Percentiles rank a stretch among this genome's conserved stretches.
phyloP scores from a whole-genome alignment of 352 stramenopile genomes.

The Phytophthora tubulina region DNA sequence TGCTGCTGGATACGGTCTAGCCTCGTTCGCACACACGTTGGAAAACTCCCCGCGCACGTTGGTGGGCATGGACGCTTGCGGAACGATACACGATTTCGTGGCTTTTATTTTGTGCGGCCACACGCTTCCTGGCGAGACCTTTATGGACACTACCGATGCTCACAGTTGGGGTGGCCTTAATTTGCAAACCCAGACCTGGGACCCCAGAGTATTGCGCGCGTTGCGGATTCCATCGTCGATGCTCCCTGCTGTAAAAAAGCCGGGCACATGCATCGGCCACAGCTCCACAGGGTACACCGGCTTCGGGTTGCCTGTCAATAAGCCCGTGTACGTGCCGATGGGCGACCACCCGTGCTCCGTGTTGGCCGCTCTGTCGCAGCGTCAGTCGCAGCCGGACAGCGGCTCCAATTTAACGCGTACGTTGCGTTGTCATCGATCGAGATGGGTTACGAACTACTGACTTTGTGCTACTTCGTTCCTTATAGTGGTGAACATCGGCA shows the following conservation, averaged over 20 bases:
- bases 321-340: slow-evolving; percentile 70
- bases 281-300: slow-evolving; percentile 29
- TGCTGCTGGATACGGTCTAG: slow-evolving; percentile 74
- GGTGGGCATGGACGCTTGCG: slow-evolving; percentile 69
- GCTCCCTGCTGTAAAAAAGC: slow-evolving; percentile 67
- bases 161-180: slow-evolving; percentile 83
- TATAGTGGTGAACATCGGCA: slow-evolving; percentile 85
- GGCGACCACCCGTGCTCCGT: slow-evolving; percentile 86
- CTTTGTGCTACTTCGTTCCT: slow-evolving; percentile 3
- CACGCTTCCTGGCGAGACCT: slow-evolving; percentile 40
- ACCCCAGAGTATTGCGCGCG: slow-evolving; percentile 52
- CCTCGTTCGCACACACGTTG: slow-evolving; percentile 71
- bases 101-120: slow-evolving; percentile 79
- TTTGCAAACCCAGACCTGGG: slow-evolving; percentile 53
- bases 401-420: slow-evolving; percentile 58
- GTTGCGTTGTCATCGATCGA: slow-evolving; percentile 23
- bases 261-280: slow-evolving; percentile 60
- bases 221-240: slow-evolving; percentile 66
- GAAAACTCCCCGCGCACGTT: slow-evolving; percentile 44
- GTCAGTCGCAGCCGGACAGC: slow-evolving; percentile 18
- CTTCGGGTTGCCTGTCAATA: slow-evolving; percentile 46
- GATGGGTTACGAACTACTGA: slow-evolving; percentile 5
- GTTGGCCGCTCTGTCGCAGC: slow-evolving; percentile 55
- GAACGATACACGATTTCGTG: slow-evolving; percentile 85
- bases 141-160: slow-evolving; percentile 81